Evolutionary conservation across 495 filamentous ascomycete genomes (phyloP), one percentile per base, ranked within the genome.

Genomic region (Tetracladium marchalianum): DNA sequence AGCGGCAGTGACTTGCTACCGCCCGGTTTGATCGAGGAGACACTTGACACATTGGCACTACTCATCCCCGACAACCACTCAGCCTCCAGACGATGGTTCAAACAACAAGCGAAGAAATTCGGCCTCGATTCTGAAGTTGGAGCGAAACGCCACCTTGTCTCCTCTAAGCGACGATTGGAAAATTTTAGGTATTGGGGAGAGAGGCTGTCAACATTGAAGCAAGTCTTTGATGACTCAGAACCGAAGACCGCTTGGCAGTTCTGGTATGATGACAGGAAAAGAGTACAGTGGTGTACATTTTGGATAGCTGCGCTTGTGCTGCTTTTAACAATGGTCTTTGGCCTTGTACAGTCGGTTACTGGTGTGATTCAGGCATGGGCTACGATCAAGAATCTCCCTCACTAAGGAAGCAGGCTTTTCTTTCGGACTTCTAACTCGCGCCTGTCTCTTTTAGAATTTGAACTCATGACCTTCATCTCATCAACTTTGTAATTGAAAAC

Each of bases 11-110:
- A 40, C 15, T 24, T 51, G 2, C 56, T 68, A 10, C 67, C 66
- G 1, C 15, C 39, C 1, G 53, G 35, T 9, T 53, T 74, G 7
- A 39, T 61, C 10, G 51, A 69, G 11, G 71, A 75, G 54, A 75
- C 70, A 1, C 52, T 75, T 1, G 47, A 47, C 15, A 70, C 70
- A 0, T 41, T 73, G 9, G 44, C 68, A 0, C 62, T 75, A 2
- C 59, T 73, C 5, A 48, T 73, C 17, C 71, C 70, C 7, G 58
- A 59, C 33, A 46, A 49, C 32, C 52, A 65, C 24, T 41, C 47
- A 4, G 18, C 18, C 9, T 18, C 31, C 13, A 18, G 18, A 41
- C 22, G 31, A 31, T 41, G 39, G 39, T 41, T 24, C 17, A 22
- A 13, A 41, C 15, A 41, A 11, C 16, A 13, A 12, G 18, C 22